Percentiles rank a stretch among this genome's conserved stretches.
These are phyloP conservation scores for Ustilago loliicola DNA, from an alignment of 1,284 basidiomycete species.

Conservation along the genomic window DNA sequence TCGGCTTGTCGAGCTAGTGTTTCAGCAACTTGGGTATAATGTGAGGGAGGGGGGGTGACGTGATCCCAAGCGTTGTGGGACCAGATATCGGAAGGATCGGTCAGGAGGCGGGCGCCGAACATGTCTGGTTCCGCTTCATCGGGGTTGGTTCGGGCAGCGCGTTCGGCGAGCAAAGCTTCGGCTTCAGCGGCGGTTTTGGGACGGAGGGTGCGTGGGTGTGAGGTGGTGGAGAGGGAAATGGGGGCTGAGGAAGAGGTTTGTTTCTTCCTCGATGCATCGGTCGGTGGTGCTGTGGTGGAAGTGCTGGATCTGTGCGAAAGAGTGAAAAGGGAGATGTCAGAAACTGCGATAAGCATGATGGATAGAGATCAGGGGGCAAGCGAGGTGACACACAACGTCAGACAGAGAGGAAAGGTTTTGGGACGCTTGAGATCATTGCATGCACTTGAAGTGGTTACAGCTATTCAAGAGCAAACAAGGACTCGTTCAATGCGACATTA, in stretches of 20 bases:
- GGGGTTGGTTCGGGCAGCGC: slow-evolving; percentile 6
- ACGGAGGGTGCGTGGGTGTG: slow-evolving; percentile 18
- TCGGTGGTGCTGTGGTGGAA: neutral
- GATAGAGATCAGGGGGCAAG: neutral
- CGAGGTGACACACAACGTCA: slow-evolving; percentile 4
- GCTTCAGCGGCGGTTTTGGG: slow-evolving; percentile 54
- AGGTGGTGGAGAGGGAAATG: neutral
- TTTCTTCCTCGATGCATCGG: slow-evolving; percentile 24
- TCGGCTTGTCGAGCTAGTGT: slow-evolving; percentile 57
- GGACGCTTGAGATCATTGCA: slow-evolving; percentile 17
- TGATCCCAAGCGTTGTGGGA: slow-evolving; percentile 68
- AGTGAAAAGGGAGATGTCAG: neutral
- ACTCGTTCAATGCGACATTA: neutral
- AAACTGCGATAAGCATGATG: neutral
- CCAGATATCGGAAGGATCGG: slow-evolving; percentile 51
- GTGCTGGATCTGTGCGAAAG: neutral
- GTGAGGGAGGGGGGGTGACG: slow-evolving; percentile 58
- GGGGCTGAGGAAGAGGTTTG: slow-evolving; percentile 35
- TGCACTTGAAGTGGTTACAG: slow-evolving; percentile 29
- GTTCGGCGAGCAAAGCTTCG: slow-evolving; percentile 34
- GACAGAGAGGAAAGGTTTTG: neutral
- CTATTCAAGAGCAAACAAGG: slow-evolving; percentile 34
- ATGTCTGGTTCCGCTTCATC: slow-evolving; percentile 16
- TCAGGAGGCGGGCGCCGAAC: slow-evolving; percentile 59
- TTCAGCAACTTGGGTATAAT: slow-evolving; percentile 45